Evolutionary conservation across 2,329 filamentous ascomycete genomes (phyloP).

Genomic region (Clonostachys solani): DNA sequence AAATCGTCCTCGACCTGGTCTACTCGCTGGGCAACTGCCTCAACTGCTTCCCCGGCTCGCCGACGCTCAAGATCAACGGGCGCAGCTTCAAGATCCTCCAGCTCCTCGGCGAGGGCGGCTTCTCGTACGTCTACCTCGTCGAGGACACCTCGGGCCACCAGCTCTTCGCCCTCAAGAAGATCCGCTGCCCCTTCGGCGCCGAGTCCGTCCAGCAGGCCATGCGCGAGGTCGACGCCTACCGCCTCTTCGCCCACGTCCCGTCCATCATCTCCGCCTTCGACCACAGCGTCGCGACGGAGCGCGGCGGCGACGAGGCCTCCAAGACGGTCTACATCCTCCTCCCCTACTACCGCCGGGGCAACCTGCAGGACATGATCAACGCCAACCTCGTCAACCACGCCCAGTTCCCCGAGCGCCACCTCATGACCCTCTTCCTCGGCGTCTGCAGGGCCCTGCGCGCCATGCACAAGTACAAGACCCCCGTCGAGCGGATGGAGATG

Average conservation of each 20-base stretch:
- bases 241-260: conserved; percentile 75
- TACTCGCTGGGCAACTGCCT: conserved; percentile 94
- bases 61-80: conserved; percentile 91
- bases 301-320: conserved; percentile 54
- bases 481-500: conserved; percentile 49
- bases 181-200: conserved; percentile 94
- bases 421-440: conserved; percentile 89
- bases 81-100: conserved; percentile 94
- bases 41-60: conserved; percentile 92
- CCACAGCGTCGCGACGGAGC: conserved; percentile 75
- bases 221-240: conserved; percentile 96
- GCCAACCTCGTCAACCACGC: conserved; percentile 96
- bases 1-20: conserved; percentile 81
- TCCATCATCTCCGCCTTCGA: conserved; percentile 87
- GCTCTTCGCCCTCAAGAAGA: conserved; percentile 96
- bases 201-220: conserved; percentile 93
- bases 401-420: conserved; percentile 77
- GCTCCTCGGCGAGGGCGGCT: conserved; percentile 93
- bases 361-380: conserved; percentile 97
- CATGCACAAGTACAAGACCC: conserved; percentile 80
- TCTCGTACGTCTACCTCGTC: conserved; percentile 98
- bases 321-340: conserved; percentile 97
- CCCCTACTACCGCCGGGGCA: conserved; percentile 91
- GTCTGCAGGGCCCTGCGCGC: conserved; percentile 83
- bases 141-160: conserved; percentile 82